These are phyloP conservation scores for Lactarius psammicola DNA, from an alignment of 768 basidiomycete species.

Conservation along the genomic window DNA sequence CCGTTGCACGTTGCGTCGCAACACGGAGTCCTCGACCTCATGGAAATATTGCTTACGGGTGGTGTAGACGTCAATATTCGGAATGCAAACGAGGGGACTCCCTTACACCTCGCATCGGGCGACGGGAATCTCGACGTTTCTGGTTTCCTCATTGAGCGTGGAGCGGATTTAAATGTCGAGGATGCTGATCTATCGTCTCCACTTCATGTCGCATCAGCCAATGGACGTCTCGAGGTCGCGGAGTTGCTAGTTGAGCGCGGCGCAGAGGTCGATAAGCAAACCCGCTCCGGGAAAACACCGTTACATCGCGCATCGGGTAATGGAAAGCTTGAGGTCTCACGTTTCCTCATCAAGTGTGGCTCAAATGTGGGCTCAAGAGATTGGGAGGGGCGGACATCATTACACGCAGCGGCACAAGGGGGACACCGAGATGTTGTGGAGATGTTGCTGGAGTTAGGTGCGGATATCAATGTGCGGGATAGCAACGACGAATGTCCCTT, in stretches of 20 bases:
- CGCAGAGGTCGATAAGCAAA: background rate
- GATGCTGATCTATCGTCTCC: background rate
- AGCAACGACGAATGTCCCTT: background rate
- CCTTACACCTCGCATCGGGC: background rate
- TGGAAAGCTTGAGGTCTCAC: background rate
- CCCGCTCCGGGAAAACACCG: background rate
- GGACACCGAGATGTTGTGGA: background rate
- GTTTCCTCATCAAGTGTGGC: background rate
- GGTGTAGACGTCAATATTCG: background rate
- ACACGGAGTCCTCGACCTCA: background rate
- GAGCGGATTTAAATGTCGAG: background rate
- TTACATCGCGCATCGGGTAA: background rate
- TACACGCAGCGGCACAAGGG: background rate
- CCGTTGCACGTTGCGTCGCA: background rate
- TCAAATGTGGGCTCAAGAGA: background rate
- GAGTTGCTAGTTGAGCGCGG: background rate
- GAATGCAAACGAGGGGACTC: background rate
- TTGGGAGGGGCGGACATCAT: background rate
- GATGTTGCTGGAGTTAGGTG: slow-evolving; percentile 3
- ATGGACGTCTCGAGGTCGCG: background rate
- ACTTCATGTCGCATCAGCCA: slow-evolving; percentile 1
- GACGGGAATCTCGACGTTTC: background rate
- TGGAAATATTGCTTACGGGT: background rate
- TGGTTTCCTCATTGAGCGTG: background rate
- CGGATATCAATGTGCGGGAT: background rate